Evolutionary conservation across 148 eudicot species (phyloP), one percentile per base, ranked within the genome.

Genomic region (Fagopyrum homotropicum): DNA sequence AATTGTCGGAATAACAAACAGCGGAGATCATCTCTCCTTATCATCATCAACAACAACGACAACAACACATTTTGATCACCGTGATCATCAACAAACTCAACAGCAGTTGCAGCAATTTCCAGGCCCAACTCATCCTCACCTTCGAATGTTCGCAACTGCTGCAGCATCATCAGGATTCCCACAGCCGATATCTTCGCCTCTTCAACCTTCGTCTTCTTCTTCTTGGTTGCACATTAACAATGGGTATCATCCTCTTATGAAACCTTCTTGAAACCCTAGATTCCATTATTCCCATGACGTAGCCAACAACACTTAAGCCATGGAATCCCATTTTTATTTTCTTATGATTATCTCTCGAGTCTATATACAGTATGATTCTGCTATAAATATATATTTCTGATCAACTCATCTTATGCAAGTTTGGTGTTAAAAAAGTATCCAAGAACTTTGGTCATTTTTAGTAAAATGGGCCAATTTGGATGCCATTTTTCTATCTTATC

Each of bases 121-220:
- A 17, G 80, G 74, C 75, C 56, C 59, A 72, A 76, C 71, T 15
- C 79, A 70, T 77, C 83, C 69, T 29, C 77, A 73, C 74, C 79
- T 81, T 55, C 87, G 69, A 84, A n/a, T 82, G 79, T 85, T 82
- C 80, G 86, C 92, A 48, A 80, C 80, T 88, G 96, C 96, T 94
- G 97, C 97, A 92, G 98, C 97, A 94, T 94, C 98, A 91, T 94
- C 98, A 94, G 93, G 98, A 94, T 94, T 94, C 97, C 87, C 84
- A 77, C 97, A 86, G 88, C 92, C 86, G 88, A 86, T 84, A 51
- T 15, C 72, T 5, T 73, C 77, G 15, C 45, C 49, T 46, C 5
- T 45, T 19, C 55, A 46, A 14, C 55, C 73, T 4, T 44, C 47
- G 3, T 11, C 54, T 48, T 29, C 73, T 45, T 35, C 29, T 72